Evolutionary conservation across 768 basidiomycete genomes (phyloP), one percentile per base, ranked within the genome.

Genomic region (Lentinus brumalis): DNA sequence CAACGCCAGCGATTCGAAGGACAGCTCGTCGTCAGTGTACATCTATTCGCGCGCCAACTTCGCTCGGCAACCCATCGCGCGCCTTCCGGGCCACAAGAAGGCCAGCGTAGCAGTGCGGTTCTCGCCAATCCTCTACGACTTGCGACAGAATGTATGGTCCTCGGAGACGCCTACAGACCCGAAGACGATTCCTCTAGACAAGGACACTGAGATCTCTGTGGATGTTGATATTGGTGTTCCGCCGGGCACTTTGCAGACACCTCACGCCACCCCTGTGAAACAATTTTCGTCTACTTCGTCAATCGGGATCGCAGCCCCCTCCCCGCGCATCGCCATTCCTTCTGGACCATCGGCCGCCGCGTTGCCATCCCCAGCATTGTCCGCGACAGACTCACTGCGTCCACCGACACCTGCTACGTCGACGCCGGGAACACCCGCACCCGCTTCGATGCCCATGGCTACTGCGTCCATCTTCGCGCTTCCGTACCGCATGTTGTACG

Each of bases 1-100:
- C 0, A 72, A 77, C 5, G 70, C 78, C 26, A 71, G 66, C 51
- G 76, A 74, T 4, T 73, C 63, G 61, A 74, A 80, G 49, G 42
- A 72, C 18, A 53, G 75, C 18, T 75, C 77, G 0, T 79, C 87
- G 4, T 86, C 85, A 3, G 96, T 98, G 31, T 98, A 92, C 78
- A 92, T 99, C 67, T 98, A 98, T 76, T 92, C 95, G 8, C 85
- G 97, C 35, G 93, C 93, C 44, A 98, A 97, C 76, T 92, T 99
- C 73, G 87, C 94, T 0, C 80, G 92, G 45, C 91, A 94, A 1
- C 96, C 97, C 0, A 86, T 98, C 59, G 97, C 95, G 14, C 95
- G 96, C 71, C 79, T 98, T 5, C 96, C 97, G 3, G 97, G 97
- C 2, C 93, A 98, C 78, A 94, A 94, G 76, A 97, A 96, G 67